Evolutionary conservation across 2,329 filamentous ascomycete genomes (phyloP).

Genomic region (Chalara sp.): DNA sequence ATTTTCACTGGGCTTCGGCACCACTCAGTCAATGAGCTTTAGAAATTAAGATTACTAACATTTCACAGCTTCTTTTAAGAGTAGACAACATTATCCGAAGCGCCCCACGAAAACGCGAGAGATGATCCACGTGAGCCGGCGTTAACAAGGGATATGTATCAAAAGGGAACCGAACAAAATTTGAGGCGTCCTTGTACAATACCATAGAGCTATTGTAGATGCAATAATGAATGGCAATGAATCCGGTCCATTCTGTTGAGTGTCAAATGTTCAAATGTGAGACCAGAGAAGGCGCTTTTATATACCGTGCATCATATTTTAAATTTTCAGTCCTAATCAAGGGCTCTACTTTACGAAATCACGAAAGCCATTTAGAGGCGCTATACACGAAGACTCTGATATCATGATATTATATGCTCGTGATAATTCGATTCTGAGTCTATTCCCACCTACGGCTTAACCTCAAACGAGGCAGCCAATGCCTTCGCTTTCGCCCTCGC

Average conservation of each 20-base stretch:
- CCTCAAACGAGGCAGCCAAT: background rate
- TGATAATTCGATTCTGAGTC: background rate
- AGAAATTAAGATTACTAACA: slow-evolving; percentile 24
- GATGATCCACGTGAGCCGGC: slow-evolving; percentile 44
- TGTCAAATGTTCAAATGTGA: background rate
- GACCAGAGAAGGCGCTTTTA: no score
- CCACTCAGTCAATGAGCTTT: background rate
- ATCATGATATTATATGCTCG: background rate
- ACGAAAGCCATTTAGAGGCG: no score
- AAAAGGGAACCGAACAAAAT: slow-evolving; percentile 17
- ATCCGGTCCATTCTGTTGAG: background rate
- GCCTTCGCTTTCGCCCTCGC: background rate
- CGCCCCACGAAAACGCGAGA: slow-evolving; percentile 75
- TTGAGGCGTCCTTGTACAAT: slow-evolving; percentile 25
- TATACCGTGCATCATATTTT: no score
- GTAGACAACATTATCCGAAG: slow-evolving; percentile 98
- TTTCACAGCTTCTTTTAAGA: slow-evolving; percentile 67
- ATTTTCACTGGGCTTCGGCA: slow-evolving; percentile 3
- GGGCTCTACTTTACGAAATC: no score
- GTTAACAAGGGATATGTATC: slow-evolving; percentile 21
- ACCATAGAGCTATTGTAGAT: slow-evolving; percentile 26
- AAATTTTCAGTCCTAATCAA: no score
- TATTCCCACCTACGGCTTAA: background rate
- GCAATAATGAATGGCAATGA: slow-evolving; percentile 11
- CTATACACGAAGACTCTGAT: no score